Evolutionary conservation across 345 rosid genomes (phyloP).

Genomic region (Hibiscus tridactylites): DNA sequence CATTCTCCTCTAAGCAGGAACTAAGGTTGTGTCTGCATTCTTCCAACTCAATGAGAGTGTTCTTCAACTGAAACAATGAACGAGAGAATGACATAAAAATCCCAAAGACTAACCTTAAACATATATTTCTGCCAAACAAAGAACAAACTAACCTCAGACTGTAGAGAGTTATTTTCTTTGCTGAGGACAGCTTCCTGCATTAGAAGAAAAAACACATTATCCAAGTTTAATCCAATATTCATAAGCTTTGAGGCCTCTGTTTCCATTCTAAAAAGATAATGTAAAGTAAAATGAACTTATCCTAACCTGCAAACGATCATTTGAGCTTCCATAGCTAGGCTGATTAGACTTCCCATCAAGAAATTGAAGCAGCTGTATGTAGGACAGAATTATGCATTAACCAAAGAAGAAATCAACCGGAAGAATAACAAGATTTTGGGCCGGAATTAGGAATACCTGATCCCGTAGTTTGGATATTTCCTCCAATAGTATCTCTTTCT

Average conservation of each 20-base stretch:
- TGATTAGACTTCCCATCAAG: slow-evolving; percentile 41
- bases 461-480: slow-evolving; percentile 64
- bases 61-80: slow-evolving; percentile 45
- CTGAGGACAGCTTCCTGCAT: slow-evolving; percentile 38
- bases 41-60: slow-evolving; percentile 51
- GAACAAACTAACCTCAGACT: slow-evolving; percentile 49
- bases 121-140: slow-evolving; percentile 10
- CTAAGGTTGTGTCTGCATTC: slow-evolving; percentile 57
- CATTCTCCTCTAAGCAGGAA: slow-evolving; percentile 75
- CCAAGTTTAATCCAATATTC: too few species aligned
- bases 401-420: slow-evolving; percentile 10
- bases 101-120: slow-evolving; percentile 8
- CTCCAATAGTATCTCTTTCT: slow-evolving; percentile 54
- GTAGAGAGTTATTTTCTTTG: slow-evolving; percentile 48
- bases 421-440: not conserved
- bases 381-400: not conserved
- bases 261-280: not conserved
- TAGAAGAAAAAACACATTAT: not conserved
- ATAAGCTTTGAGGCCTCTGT: too few species aligned
- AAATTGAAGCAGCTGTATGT: slow-evolving; percentile 52
- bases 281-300: slow-evolving; percentile 8
- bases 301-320: slow-evolving; percentile 43
- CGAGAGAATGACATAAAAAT: slow-evolving; percentile 10
- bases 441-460: slow-evolving; percentile 48
- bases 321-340: slow-evolving; percentile 26